Evolutionary conservation across 352 stramenopile species (phyloP), one percentile per base, ranked within the genome.

Genomic region (Lagenidium giganteum): DNA sequence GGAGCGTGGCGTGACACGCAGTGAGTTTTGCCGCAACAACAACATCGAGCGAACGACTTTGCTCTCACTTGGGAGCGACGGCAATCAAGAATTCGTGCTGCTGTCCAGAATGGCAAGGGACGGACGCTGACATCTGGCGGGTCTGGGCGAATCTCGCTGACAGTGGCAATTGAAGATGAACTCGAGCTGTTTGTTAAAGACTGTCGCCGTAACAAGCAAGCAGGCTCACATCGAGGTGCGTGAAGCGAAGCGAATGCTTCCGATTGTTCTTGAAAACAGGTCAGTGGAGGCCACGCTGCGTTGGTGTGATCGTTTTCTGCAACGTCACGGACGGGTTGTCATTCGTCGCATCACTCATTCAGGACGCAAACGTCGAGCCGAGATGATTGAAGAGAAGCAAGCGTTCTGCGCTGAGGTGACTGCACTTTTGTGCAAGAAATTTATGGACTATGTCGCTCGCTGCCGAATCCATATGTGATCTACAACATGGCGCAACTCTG

Each of bases 381-480:
- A n/a, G n/a, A n/a, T n/a, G n/a, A n/a, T n/a, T n/a, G n/a, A n/a
- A n/a, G n/a, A n/a, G 14, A 33, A 25, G 38, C n/a, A 45, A 3
- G 16, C 5, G 18, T 35, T 45, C 14, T 23, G 8, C 8, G 9
- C n/a, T 12, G 38, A 45, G 23, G 38, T 33, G 13, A 35, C 24
- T 22, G 25, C 24, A 22, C 33, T 45, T 8, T 20, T 45, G 16
- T 25, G 33, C n/a, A 35, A 23, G 11, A 8, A 35, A 23, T 45
- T 45, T 17, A 17, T 44, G 29, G 37, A 44, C 24, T 7, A 5
- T 18, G 20, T 12, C 17, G 18, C 38, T 13, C 9, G 4, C 4
- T 45, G 38, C 38, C 38, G n/a, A 23, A 23, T 5, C 24, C 37
- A n/a, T 44, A 32, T 12, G n/a, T n/a, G n/a, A n/a, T n/a, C n/a